phyloP scores from a whole-genome alignment of 495 filamentous ascomycete genomes.

The Xylaria castorea region DNA sequence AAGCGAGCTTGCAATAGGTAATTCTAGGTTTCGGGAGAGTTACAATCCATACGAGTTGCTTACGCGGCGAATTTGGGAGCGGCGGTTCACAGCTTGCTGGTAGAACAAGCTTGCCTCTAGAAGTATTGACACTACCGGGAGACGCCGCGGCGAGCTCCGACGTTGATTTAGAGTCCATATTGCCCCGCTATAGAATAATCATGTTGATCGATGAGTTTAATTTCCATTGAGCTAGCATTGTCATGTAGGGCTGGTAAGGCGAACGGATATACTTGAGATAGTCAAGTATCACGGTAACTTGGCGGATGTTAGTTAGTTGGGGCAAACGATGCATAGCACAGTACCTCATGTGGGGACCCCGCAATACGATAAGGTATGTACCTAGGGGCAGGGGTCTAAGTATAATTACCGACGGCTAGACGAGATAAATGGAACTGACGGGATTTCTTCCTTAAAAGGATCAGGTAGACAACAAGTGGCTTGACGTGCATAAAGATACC shows the following conservation, averaged over 20 bases:
- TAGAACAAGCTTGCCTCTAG: slow-evolving; percentile 56
- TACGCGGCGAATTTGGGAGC: slow-evolving; percentile 70
- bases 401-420: slow-evolving; percentile 10
- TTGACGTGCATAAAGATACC: background rate
- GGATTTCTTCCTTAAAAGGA: background rate
- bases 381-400: background rate
- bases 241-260: background rate
- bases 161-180: slow-evolving; percentile 41
- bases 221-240: slow-evolving; percentile 6
- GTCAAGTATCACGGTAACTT: slow-evolving; percentile 27
- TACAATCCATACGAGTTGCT: slow-evolving; percentile 85
- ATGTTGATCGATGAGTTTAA: slow-evolving; percentile 9
- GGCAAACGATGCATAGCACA: background rate
- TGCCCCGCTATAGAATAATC: slow-evolving; percentile 22
- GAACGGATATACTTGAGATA: background rate
- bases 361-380: slow-evolving; percentile 1
- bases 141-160: slow-evolving; percentile 38
- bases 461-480: background rate
- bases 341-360: slow-evolving; percentile 18
- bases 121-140: slow-evolving; percentile 34
- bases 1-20: slow-evolving; percentile 20
- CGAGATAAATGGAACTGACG: background rate
- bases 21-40: slow-evolving; percentile 29
- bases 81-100: slow-evolving; percentile 83
- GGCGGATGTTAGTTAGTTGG: slow-evolving; percentile 11